phyloP scores from a whole-genome alignment of 192 early-diverging fungal genomes.

The Coemansia sp. region DNA sequence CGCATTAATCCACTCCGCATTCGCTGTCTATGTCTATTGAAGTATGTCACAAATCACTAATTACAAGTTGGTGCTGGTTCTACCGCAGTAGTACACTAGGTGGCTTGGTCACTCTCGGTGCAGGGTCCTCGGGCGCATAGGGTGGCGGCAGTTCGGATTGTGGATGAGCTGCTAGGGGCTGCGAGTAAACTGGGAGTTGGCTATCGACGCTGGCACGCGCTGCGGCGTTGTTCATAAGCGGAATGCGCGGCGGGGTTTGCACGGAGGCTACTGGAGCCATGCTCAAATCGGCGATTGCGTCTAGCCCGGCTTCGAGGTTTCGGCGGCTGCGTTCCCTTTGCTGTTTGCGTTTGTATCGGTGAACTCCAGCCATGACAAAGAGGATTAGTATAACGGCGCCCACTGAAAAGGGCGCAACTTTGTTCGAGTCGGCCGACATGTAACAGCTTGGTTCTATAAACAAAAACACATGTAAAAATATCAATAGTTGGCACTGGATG shows the following conservation, averaged over 20 bases:
- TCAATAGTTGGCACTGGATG: too few species aligned
- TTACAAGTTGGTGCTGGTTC: background rate
- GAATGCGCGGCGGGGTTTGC: background rate
- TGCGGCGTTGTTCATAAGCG: background rate
- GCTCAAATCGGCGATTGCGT: background rate
- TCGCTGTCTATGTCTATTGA: background rate
- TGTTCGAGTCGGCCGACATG: background rate
- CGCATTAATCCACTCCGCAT: background rate
- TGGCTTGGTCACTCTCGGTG: conserved; percentile 1
- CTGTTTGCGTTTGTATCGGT: background rate
- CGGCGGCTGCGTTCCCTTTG: background rate
- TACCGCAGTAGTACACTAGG: background rate
- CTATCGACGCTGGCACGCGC: conserved; percentile 2
- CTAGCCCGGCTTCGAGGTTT: background rate
- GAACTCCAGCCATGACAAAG: background rate
- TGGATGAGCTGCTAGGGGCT: background rate
- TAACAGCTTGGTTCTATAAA: background rate
- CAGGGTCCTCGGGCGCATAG: conserved; percentile 1
- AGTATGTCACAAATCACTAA: background rate
- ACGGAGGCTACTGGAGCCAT: background rate
- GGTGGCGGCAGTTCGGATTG: background rate
- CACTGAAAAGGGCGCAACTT: background rate
- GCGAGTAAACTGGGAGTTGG: background rate
- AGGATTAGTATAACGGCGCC: background rate
- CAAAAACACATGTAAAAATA: background rate